These are phyloP conservation scores for Cladophialophora yegresii DNA, from an alignment of 2,329 filamentous ascomycete species.

Conservation along the genomic window DNA sequence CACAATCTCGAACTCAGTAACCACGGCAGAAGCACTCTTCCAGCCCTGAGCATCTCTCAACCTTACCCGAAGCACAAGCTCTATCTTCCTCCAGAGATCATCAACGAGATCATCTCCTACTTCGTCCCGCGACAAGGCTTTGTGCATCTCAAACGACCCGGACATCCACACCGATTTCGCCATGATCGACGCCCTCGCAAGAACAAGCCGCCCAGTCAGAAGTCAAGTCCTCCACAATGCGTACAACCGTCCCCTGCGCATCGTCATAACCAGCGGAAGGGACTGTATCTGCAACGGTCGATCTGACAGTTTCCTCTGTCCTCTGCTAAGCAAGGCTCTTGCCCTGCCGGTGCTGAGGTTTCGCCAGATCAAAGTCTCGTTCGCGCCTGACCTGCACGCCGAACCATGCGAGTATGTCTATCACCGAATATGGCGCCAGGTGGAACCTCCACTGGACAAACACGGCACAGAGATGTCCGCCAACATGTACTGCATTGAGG, in stretches of 20 bases:
- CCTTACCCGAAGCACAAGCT: not conserved
- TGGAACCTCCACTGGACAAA: not conserved
- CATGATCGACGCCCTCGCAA: not conserved
- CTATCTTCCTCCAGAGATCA: not conserved
- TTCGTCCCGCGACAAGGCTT: not conserved
- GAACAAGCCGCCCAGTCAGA: not conserved
- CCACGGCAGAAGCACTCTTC: not conserved
- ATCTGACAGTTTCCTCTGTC: not conserved
- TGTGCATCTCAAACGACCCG: conserved; percentile 1
- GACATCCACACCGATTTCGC: not conserved
- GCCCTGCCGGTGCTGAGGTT: not conserved
- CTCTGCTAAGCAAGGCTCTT: not conserved
- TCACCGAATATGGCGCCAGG: not conserved
- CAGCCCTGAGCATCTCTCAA: not conserved
- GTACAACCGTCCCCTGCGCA: not conserved
- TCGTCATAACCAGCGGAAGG: not conserved
- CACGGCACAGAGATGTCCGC: not conserved
- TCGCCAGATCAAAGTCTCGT: not conserved
- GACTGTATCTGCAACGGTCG: not conserved
- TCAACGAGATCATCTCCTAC: not conserved
- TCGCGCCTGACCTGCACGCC: not conserved
- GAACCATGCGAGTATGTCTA: not conserved
- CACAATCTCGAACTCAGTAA: not conserved
- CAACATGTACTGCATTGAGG: not conserved
- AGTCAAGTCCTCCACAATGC: not conserved